phyloP scores from a whole-genome alignment of 2,329 filamentous ascomycete species.

The Penicillium rolfsii region DNA sequence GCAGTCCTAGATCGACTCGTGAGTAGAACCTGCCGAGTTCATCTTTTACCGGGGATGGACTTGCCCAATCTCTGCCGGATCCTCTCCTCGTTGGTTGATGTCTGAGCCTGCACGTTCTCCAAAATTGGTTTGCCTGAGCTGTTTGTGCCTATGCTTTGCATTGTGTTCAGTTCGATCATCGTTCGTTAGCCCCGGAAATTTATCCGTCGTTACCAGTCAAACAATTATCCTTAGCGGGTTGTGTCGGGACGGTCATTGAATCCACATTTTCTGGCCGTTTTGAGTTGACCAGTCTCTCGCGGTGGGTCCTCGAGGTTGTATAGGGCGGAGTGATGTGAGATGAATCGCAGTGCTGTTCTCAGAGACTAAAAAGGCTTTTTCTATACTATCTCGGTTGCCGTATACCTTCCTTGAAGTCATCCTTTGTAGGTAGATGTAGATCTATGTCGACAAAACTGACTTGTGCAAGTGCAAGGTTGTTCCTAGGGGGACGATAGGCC shows the following conservation, averaged over 20 bases:
- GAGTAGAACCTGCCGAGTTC: conserved; percentile 30
- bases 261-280: conserved; percentile 2
- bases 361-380: conserved; percentile 28
- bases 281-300: conserved; percentile 14
- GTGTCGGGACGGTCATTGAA: conserved; percentile 9
- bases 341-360: conserved; percentile 25
- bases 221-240: conserved; percentile 13
- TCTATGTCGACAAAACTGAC: background rate
- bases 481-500: background rate
- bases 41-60: background rate
- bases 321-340: conserved; percentile 23
- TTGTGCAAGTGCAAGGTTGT: background rate
- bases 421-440: background rate
- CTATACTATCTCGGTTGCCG: conserved; percentile 14
- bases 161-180: conserved; percentile 16
- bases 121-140: conserved; percentile 9
- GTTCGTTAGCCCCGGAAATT: conserved; percentile 10
- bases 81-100: conserved; percentile 5
- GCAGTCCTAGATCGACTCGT: conserved; percentile 45
- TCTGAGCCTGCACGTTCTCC: conserved; percentile 9
- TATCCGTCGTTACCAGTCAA: conserved; percentile 1
- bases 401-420: background rate
- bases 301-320: conserved; percentile 15
- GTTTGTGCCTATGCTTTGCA: conserved; percentile 17
- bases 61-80: background rate